Percentiles rank a stretch among this genome's conserved stretches.
Evolutionary conservation across 2,329 filamentous ascomycete species (phyloP).

Genomic region (Cryphonectria japonica): DNA sequence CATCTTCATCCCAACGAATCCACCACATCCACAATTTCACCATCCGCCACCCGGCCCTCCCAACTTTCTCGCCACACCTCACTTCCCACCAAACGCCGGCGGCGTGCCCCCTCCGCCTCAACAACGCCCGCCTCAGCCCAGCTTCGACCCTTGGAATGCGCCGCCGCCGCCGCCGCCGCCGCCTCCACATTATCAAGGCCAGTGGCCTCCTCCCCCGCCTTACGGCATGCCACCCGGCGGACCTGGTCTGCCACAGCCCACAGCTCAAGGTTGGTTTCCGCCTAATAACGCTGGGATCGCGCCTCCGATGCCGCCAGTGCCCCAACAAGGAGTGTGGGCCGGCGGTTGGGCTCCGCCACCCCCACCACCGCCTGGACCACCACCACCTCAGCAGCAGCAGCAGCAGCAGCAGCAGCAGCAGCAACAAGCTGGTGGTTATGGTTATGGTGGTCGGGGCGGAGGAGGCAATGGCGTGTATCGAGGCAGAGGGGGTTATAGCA

Average conservation of each 20-base stretch:
- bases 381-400: not conserved
- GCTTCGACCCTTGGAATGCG: conserved; percentile 30
- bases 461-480: conserved; percentile 38
- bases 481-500: conserved; percentile 35
- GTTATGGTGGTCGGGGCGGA: conserved; percentile 31
- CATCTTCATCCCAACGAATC: conserved; percentile 26
- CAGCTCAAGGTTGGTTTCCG: conserved; percentile 35
- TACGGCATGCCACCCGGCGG: conserved; percentile 34
- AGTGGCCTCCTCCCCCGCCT: conserved; percentile 47
- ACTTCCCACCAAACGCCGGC: conserved; percentile 29
- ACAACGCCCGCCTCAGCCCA: conserved; percentile 26
- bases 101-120: conserved; percentile 28
- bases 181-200: conserved; percentile 45
- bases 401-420: conserved; percentile 10
- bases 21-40: conserved; percentile 25
- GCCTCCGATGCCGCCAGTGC: conserved; percentile 13
- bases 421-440: conserved; percentile 24
- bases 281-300: conserved; percentile 10
- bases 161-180: conserved; percentile 40
- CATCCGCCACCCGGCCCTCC: conserved; percentile 33
- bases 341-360: conserved; percentile 32
- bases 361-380: conserved; percentile 27
- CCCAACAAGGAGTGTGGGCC: conserved; percentile 30
- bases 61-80: conserved; percentile 29
- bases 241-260: conserved; percentile 24